A percentile compares a stretch with the other conserved stretches of the same genome.
Conservation (phyloP, 1,284 basidiomycete species). For the Rhodotorula sp. region DNA sequence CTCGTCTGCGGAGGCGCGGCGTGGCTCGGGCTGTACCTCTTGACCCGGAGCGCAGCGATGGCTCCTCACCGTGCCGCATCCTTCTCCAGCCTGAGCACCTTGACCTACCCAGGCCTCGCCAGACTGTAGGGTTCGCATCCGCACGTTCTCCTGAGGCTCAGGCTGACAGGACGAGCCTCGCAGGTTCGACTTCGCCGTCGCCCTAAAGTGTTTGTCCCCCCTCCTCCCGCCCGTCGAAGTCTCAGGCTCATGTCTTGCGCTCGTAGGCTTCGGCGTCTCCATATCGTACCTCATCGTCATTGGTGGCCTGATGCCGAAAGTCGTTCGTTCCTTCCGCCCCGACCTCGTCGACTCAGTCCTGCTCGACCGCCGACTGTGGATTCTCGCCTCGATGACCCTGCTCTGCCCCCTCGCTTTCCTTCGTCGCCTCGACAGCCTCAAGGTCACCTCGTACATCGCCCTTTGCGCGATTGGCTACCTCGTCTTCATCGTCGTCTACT, state of each 20-base stretch:
- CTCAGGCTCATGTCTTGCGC: background rate
- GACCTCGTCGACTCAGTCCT: conserved; percentile 55
- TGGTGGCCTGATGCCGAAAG: conserved; percentile 79
- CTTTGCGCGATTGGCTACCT: conserved; percentile 66
- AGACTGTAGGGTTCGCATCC: conserved; percentile 46
- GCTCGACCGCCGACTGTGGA: conserved; percentile 77
- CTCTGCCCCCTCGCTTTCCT: conserved; percentile 86
- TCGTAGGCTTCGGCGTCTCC: conserved; percentile 74
- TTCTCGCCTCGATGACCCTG: conserved; percentile 74
- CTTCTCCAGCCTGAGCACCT: conserved; percentile 78
- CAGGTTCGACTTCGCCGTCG: conserved; percentile 79
- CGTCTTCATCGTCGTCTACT: conserved; percentile 51
- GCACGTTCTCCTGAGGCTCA: no score
- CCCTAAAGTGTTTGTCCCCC: conserved; percentile 65
- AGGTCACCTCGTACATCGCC: conserved; percentile 70
- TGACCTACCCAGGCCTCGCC: conserved; percentile 64
- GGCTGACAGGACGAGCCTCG: background rate
- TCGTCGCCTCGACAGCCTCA: conserved; percentile 62
- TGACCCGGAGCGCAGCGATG: conserved; percentile 79
- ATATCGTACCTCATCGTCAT: conserved; percentile 87
- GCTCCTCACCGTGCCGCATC: conserved; percentile 71
- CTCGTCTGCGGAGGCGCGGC: conserved; percentile 77
- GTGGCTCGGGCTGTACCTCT: conserved; percentile 82
- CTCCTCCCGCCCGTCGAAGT: background rate
- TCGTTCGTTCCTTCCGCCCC: conserved; percentile 75